Evolutionary conservation across 176 grass and related monocot genomes (phyloP).

Genomic region (Ensete ventricosum): DNA sequence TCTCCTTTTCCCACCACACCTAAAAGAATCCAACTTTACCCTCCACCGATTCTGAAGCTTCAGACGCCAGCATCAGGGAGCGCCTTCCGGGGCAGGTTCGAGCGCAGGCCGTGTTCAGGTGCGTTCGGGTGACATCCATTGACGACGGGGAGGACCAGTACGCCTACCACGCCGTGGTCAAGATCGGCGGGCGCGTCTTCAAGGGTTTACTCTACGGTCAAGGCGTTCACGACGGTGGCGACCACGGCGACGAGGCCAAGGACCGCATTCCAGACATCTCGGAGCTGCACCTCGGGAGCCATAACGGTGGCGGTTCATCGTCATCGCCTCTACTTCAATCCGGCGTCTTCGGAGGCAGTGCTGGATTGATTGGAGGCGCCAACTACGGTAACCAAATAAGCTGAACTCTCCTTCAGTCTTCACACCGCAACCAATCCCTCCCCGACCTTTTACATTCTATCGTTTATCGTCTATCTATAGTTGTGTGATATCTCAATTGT

Average conservation of each 20-base stretch:
- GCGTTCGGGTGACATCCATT: slow-evolving; percentile 74
- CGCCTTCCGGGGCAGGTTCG: slow-evolving; percentile 71
- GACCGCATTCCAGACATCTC: slow-evolving; percentile 41
- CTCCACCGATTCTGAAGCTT: neutral
- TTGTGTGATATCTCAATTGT: too few relatives aligned
- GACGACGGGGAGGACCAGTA: slow-evolving; percentile 59
- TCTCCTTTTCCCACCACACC: neutral
- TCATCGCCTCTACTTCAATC: slow-evolving; percentile 25
- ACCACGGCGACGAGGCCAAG: slow-evolving; percentile 29
- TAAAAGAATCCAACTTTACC: neutral
- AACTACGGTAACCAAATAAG: neutral
- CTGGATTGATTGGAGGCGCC: neutral
- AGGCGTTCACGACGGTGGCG: slow-evolving; percentile 42
- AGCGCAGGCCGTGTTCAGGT: slow-evolving; percentile 81
- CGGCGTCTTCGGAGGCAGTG: slow-evolving; percentile 29
- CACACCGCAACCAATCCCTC: too few relatives aligned
- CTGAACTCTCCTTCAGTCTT: neutral
- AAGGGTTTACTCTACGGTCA: slow-evolving; percentile 87
- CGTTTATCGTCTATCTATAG: too few relatives aligned
- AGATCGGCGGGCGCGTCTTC: slow-evolving; percentile 86
- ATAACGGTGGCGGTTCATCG: slow-evolving; percentile 21
- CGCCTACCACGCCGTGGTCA: slow-evolving; percentile 87
- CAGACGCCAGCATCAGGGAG: slow-evolving; percentile 52
- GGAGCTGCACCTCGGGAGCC: slow-evolving; percentile 56
- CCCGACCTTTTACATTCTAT: too few relatives aligned